Percentiles rank a stretch among this genome's conserved stretches.
These are phyloP conservation scores for Rehmannia glutinosa DNA, from an alignment of 257 asterid species.

Conservation along the genomic window DNA sequence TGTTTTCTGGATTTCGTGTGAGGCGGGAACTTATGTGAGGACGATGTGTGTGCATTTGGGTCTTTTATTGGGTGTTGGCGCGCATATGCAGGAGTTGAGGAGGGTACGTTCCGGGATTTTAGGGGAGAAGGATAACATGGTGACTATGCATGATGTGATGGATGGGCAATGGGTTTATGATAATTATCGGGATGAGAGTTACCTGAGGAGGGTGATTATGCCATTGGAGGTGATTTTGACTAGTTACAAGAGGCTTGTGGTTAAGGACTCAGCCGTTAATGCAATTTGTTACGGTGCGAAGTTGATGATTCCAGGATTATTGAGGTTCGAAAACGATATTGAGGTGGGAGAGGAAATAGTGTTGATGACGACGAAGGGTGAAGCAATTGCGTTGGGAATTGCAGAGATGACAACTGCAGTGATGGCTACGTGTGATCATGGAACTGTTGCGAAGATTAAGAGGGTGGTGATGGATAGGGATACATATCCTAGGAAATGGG, in stretches of 20 bases:
- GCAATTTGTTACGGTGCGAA: constrained; percentile 92
- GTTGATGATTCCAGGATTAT: constrained; percentile 87
- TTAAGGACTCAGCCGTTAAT: constrained; percentile 91
- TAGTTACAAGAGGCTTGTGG: constrained; percentile 87
- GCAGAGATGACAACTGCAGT: constrained; percentile 98
- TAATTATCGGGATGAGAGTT: constrained; percentile 75
- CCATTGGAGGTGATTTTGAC: constrained; percentile 86
- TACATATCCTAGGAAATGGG: constrained; percentile 97
- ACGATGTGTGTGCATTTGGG: constrained; percentile 96
- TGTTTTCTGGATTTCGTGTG: constrained; percentile 95
- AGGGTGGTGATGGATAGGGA: constrained; percentile 99
- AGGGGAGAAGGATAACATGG: constrained; percentile 98
- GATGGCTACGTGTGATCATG: constrained; percentile 95
- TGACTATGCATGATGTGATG: constrained; percentile 93
- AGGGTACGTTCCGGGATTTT: constrained; percentile 84
- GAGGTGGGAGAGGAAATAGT: constrained; percentile 86
- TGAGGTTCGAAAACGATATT: constrained; percentile 90
- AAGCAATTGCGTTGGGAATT: constrained; percentile 84
- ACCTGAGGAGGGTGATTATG: constrained; percentile 91
- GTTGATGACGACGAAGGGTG: constrained; percentile 92
- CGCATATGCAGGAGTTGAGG: constrained; percentile 91
- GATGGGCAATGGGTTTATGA: constrained; percentile 90
- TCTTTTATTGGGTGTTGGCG: constrained; percentile 84
- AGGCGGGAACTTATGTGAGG: constrained; percentile 96
- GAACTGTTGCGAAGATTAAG: constrained; percentile 91